Evolutionary conservation across 2,329 filamentous ascomycete genomes (phyloP).

Genomic region (Fusarium annulatum): DNA sequence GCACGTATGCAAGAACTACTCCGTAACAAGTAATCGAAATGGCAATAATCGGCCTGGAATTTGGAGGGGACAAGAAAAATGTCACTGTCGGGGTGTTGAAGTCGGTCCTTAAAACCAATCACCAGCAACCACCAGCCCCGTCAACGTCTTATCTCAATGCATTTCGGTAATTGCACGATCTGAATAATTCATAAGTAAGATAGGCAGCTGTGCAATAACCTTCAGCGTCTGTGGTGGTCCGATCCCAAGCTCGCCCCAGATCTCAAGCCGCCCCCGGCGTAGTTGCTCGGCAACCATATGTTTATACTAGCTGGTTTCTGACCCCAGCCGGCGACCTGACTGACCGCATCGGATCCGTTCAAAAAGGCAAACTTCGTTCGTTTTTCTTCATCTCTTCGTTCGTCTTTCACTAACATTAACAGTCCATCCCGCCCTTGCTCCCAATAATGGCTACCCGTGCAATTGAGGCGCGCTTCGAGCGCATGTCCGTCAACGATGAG

Average conservation of each 20-base stretch:
- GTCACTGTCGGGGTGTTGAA: background rate
- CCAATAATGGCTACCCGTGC: constrained; percentile 75
- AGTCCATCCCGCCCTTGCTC: constrained; percentile 1
- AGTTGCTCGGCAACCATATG: constrained; percentile 29
- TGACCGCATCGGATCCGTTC: constrained; percentile 22
- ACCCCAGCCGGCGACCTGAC: constrained; percentile 22
- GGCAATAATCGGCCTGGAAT: background rate
- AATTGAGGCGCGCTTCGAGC: constrained; percentile 89
- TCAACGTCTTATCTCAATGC: background rate
- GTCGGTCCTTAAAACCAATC: background rate
- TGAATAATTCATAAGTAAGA: background rate
- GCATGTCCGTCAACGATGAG: constrained; percentile 89
- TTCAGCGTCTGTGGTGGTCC: background rate
- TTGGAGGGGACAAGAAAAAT: background rate
- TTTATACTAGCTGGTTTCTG: constrained; percentile 16
- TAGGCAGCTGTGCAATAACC: background rate
- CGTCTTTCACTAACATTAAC: constrained; percentile 40
- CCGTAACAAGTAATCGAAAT: background rate
- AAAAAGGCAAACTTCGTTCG: constrained; percentile 23
- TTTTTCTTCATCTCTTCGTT: constrained; percentile 19
- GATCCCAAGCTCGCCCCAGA: constrained; percentile 11
- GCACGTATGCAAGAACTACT: background rate
- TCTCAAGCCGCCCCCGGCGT: background rate
- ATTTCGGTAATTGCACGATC: background rate
- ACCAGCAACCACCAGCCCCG: background rate